Conservation (phyloP, 2,329 filamentous ascomycete species). For the Penicillium sp. region DNA sequence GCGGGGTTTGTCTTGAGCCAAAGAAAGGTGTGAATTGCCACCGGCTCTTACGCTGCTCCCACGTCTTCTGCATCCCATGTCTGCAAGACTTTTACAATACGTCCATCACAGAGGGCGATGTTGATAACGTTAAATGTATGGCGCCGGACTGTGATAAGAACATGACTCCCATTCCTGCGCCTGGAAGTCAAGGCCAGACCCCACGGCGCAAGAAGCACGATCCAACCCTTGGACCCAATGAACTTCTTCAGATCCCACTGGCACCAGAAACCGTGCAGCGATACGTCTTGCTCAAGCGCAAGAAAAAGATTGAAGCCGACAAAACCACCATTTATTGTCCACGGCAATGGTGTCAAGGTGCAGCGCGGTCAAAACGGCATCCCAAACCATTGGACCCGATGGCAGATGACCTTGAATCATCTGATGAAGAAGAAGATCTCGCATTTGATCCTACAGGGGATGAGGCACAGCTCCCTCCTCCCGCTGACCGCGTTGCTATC, state of each 20-base stretch:
- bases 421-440: slow-evolving; percentile 54
- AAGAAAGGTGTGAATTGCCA: slow-evolving; percentile 86
- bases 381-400: slow-evolving; percentile 69
- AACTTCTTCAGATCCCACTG: slow-evolving; percentile 76
- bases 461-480: slow-evolving; percentile 45
- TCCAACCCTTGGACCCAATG: slow-evolving; percentile 73
- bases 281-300: slow-evolving; percentile 88
- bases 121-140: slow-evolving; percentile 77
- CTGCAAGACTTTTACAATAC: slow-evolving; percentile 86
- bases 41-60: slow-evolving; percentile 76
- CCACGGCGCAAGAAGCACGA: slow-evolving; percentile 59
- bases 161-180: slow-evolving; percentile 32
- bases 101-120: slow-evolving; percentile 81
- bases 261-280: slow-evolving; percentile 73
- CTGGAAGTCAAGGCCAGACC: slow-evolving; percentile 33
- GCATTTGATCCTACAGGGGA: slow-evolving; percentile 45
- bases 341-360: slow-evolving; percentile 86
- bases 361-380: slow-evolving; percentile 73
- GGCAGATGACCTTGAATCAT: slow-evolving; percentile 49
- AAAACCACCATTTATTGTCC: slow-evolving; percentile 93
- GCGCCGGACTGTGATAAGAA: slow-evolving; percentile 75
- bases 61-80: slow-evolving; percentile 90
- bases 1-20: slow-evolving; percentile 84
- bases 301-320: slow-evolving; percentile 87
- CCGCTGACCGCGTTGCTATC: slow-evolving; percentile 70